Evolutionary conservation across 805 yeast species (phyloP).

Genomic region (Ogataea methylovora): DNA sequence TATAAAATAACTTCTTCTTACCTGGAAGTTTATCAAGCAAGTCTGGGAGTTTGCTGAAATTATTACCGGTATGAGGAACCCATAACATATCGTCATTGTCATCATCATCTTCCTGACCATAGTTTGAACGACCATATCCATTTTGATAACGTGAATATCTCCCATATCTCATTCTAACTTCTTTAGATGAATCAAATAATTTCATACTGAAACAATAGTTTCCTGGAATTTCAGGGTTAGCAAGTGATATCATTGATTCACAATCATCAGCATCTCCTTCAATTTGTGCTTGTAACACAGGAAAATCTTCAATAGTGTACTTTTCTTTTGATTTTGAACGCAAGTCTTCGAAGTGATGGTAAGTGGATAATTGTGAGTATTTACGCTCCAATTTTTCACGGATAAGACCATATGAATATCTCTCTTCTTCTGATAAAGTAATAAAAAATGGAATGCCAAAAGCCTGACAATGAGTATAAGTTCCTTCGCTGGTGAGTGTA

Average conservation of each 20-base stretch:
- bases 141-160: conserved; percentile 7
- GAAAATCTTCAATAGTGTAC: conserved; percentile 18
- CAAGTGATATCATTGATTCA: conserved; percentile 42
- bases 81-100: conserved; percentile 28
- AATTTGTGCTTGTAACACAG: conserved; percentile 12
- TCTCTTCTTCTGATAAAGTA: conserved; percentile 44
- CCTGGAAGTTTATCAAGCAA: conserved; percentile 24
- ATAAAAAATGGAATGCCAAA: conserved; percentile 79
- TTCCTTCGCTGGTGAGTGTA: conserved; percentile 28
- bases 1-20: conserved; percentile 23
- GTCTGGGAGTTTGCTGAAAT: conserved; percentile 33
- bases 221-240: conserved; percentile 44
- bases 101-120: conserved; percentile 5
- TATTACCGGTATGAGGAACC: conserved; percentile 35
- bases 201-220: conserved; percentile 42
- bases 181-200: conserved; percentile 26
- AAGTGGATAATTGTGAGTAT: conserved; percentile 42
- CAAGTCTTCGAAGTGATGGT: conserved; percentile 23
- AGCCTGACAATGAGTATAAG: conserved; percentile 30
- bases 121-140: neutral
- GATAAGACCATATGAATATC: conserved; percentile 48
- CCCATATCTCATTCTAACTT: conserved; percentile 12
- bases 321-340: conserved; percentile 10
- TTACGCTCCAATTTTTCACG: conserved; percentile 46
- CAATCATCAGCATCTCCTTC: conserved; percentile 25